Conservation (phyloP, 2,329 filamentous ascomycete species). For the Aureobasidium namibiae region DNA sequence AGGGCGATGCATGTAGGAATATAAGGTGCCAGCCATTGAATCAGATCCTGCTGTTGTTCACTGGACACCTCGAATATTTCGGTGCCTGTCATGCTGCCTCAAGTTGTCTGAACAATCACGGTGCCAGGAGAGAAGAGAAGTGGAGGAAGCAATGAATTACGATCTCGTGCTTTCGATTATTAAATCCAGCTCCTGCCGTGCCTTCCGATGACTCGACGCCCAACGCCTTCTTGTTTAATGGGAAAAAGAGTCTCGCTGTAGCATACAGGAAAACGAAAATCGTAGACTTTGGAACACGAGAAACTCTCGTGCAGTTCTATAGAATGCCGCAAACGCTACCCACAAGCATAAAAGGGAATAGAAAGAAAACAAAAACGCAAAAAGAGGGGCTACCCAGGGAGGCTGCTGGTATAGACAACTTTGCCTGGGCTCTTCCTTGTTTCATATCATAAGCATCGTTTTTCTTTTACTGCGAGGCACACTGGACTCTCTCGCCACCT, state of each 20-base stretch:
- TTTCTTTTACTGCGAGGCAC: constrained; percentile 81
- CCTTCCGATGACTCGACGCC: not conserved
- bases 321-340: constrained; percentile 12
- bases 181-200: not conserved
- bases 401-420: not conserved
- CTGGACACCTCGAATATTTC: not conserved
- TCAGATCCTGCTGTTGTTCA: constrained; percentile 22
- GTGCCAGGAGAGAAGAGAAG: not conserved
- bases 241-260: not conserved
- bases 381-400: not conserved
- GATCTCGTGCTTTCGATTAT: not conserved
- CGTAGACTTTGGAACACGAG: not conserved
- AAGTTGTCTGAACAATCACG: not conserved
- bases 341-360: constrained; percentile 2
- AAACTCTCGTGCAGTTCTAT: constrained; percentile 13
- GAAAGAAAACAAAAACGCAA: constrained; percentile 1
- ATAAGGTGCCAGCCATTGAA: constrained; percentile 41
- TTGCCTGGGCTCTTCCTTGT: not conserved
- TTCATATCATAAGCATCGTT: constrained; percentile 10
- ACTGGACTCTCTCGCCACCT: constrained; percentile 74
- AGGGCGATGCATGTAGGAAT: constrained; percentile 54
- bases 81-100: not conserved
- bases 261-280: not conserved
- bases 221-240: not conserved
- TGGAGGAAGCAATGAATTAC: constrained; percentile 4